Evolutionary conservation across 352 stramenopile species (phyloP).

Genomic region (Pythium folliculosum): DNA sequence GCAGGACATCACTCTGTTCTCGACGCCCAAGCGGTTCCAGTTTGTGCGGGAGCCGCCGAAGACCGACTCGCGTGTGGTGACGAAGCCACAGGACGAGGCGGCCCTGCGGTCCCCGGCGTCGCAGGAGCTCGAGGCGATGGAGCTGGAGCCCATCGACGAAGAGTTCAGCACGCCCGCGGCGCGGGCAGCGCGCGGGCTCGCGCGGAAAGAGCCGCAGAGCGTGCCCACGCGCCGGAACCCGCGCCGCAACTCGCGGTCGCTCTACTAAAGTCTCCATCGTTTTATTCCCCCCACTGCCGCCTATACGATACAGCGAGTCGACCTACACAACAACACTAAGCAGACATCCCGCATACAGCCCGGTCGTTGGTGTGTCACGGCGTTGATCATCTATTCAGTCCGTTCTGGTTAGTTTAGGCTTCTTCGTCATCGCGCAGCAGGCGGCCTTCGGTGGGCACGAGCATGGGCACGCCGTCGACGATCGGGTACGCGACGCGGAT

Average conservation of each 20-base stretch:
- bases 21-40: slow-evolving; percentile 76
- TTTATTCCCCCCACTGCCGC: no score
- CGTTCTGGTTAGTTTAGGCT: slow-evolving; percentile 17
- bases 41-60: slow-evolving; percentile 68
- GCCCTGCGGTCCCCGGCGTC: slow-evolving; percentile 51
- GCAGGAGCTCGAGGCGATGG: slow-evolving; percentile 70
- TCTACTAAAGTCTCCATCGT: slow-evolving; percentile 46
- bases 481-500: slow-evolving; percentile 88
- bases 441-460: slow-evolving; percentile 75
- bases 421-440: slow-evolving; percentile 57
- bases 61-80: slow-evolving; percentile 57
- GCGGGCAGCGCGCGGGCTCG: slow-evolving; percentile 35
- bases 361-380: no score
- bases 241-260: slow-evolving; percentile 59
- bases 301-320: slow-evolving; percentile 1
- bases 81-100: slow-evolving; percentile 24
- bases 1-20: slow-evolving; percentile 35
- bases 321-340: neutral
- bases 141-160: slow-evolving; percentile 79
- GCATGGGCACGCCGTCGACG: slow-evolving; percentile 61
- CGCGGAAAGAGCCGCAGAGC: slow-evolving; percentile 54
- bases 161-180: slow-evolving; percentile 79
- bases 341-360: neutral
- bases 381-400: no score
- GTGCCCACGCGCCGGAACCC: slow-evolving; percentile 75